Percentiles rank a stretch among this genome's conserved stretches.
Conservation (phyloP, 164 flowering plant genomes). For the Houttuynia cordata region DNA sequence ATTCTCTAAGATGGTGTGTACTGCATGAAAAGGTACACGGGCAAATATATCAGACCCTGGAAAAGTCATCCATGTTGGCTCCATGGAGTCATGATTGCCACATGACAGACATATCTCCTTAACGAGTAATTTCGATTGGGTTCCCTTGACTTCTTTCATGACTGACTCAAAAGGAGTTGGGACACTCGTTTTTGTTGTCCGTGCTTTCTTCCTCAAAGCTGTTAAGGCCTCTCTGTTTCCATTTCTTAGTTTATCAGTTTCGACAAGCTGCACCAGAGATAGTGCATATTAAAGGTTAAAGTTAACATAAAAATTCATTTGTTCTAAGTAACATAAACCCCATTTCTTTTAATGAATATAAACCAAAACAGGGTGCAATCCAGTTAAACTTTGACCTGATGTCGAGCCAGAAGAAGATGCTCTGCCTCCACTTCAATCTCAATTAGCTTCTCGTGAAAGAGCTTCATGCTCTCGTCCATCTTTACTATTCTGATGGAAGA, state of each 20-base stretch:
- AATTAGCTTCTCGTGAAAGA: conserved; percentile 32
- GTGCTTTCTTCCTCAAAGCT: conserved; percentile 67
- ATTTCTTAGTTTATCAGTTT: conserved; percentile 70
- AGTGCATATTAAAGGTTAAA: not conserved
- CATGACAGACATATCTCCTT: conserved; percentile 76
- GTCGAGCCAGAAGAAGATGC: conserved; percentile 62
- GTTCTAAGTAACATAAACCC: not conserved
- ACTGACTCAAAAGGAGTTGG: conserved; percentile 68
- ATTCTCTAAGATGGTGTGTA: conserved; percentile 73
- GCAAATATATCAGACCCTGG: conserved; percentile 79
- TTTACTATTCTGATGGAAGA: no score
- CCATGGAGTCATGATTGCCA: conserved; percentile 64
- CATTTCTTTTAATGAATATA: not conserved
- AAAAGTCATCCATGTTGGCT: conserved; percentile 79
- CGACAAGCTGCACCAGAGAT: conserved; percentile 45
- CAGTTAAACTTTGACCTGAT: conserved; percentile 31
- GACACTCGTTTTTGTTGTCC: conserved; percentile 71
- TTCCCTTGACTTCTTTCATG: conserved; percentile 58
- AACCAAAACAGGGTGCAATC: not conserved
- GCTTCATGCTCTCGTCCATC: conserved; percentile 53
- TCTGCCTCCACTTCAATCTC: conserved; percentile 79
- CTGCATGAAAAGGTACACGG: conserved; percentile 79
- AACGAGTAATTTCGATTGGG: conserved; percentile 48
- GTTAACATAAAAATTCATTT: not conserved
- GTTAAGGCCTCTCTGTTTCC: conserved; percentile 86